phyloP scores from a whole-genome alignment of 2,329 filamentous ascomycete genomes.

The Cladosporium sp. region DNA sequence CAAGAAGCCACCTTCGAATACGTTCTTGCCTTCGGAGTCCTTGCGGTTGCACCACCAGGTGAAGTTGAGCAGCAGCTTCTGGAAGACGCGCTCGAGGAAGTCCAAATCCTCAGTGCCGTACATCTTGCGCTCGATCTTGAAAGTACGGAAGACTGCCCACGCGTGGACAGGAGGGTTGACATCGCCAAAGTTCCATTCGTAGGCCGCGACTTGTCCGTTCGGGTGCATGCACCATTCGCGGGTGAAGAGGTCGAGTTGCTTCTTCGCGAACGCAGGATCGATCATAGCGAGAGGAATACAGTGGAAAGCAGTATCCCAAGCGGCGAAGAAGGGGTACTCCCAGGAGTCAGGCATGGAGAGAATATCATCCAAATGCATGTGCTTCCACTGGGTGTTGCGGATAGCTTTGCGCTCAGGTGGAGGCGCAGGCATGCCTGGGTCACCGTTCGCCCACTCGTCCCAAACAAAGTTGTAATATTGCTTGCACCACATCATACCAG shows the following conservation, averaged over 20 bases:
- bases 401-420: constrained; percentile 74
- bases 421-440: constrained; percentile 82
- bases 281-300: constrained; percentile 96
- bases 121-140: constrained; percentile 98
- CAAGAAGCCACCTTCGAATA: constrained; percentile 94
- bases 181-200: constrained; percentile 96
- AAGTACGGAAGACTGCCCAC: constrained; percentile 90
- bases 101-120: constrained; percentile 93
- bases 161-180: constrained; percentile 96
- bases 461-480: constrained; percentile 96
- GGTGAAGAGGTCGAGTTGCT: constrained; percentile 92
- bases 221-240: constrained; percentile 99
- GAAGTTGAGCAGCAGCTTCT: constrained; percentile 92
- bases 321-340: constrained; percentile 97
- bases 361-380: constrained; percentile 91
- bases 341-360: constrained; percentile 97
- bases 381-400: constrained; percentile 86
- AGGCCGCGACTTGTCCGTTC: constrained; percentile 89
- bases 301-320: constrained; percentile 96
- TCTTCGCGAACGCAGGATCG: constrained; percentile 96
- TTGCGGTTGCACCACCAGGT: constrained; percentile 99
- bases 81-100: constrained; percentile 93
- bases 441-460: constrained; percentile 96
- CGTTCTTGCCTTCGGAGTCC: constrained; percentile 89
- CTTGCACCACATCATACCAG: constrained; percentile 98